Base-by-base conservation (phyloP, 2,329 filamentous ascomycete species). In the Podosphaera fusca region DNA sequence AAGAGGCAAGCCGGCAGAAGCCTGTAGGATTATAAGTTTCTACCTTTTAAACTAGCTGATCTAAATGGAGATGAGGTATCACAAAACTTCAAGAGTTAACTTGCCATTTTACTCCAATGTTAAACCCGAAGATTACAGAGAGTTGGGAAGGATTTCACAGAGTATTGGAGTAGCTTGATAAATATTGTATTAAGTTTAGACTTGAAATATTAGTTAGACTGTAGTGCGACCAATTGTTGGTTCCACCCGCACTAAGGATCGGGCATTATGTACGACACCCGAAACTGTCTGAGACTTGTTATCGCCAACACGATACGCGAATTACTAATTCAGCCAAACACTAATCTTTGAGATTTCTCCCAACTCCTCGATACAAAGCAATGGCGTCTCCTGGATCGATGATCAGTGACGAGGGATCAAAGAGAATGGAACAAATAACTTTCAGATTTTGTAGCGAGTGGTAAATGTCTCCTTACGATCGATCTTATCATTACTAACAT, bases 401-500 rank as follows among this genome's bases (percentile, higher is more conserved):
- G 51, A 67, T 68, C 56, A 66, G 67, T 55, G 69, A 67, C 59
- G 73, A 47, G 9, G 35, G 76, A 64, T 54, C 59, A 14, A 66
- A 63, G 57, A 76, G 75, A 65, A 73, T 75, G 62, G 82, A 90
- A 72, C 87, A 94, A 70, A 89, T 96, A 70, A 88, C 87, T 53
- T 98, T 96, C 72, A 84, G 87, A 67, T 98, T 98, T 77, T 98
- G 92, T 75, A 88, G 87, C 65, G 92, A 98, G 77, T 98, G 92
- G 82, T 84, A 70, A 65, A 72, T 63, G 49, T 50, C 36, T 51
- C 46, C 35, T 60, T 35, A 21, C n/a, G 57, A 58, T 62, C 33
- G 21, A 8, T 45, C 53, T 57, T 56, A 30, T n/a, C 55, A 51
- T 45, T 42, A 8, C 38, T 57, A 51, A 66, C 65, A 58, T 66